A percentile compares a stretch with the other conserved stretches of the same genome.
These are phyloP conservation scores for Coffea eugenioides DNA, from an alignment of 257 asterid species.

Conservation along the genomic window DNA sequence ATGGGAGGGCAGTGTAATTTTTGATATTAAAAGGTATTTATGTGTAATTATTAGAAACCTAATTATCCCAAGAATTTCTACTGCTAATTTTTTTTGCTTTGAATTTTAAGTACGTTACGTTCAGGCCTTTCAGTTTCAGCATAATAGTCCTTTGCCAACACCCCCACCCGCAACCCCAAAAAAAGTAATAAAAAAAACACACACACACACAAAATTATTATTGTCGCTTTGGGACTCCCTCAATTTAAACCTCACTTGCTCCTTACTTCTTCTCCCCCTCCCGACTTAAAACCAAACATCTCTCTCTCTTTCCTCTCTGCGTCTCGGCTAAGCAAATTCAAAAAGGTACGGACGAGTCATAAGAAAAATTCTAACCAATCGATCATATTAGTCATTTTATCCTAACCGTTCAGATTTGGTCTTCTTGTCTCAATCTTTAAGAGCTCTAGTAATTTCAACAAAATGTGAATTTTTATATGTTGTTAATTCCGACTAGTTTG, in stretches of 20 bases:
- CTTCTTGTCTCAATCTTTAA: neutral
- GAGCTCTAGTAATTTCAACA: neutral
- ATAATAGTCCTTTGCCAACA: no score
- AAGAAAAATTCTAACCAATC: neutral
- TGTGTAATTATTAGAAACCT: no score
- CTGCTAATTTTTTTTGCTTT: no score
- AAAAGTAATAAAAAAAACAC: no score
- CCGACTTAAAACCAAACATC: neutral
- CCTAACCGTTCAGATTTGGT: constrained; percentile 1
- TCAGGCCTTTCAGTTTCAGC: no score
- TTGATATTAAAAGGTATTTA: no score
- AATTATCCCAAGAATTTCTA: no score
- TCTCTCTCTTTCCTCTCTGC: constrained; percentile 5
- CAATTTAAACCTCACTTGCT: constrained; percentile 12
- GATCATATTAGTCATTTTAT: neutral
- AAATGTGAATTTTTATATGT: neutral
- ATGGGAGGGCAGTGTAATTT: no score
- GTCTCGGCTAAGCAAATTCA: constrained; percentile 17
- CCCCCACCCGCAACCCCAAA: no score
- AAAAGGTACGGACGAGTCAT: constrained; percentile 10
- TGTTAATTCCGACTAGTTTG: neutral
- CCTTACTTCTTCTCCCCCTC: neutral
- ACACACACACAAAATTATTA: no score
- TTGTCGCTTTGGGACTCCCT: neutral
- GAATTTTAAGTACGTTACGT: no score